These are phyloP conservation scores for Panus rudis DNA, from an alignment of 768 basidiomycete genomes.

Conservation along the genomic window DNA sequence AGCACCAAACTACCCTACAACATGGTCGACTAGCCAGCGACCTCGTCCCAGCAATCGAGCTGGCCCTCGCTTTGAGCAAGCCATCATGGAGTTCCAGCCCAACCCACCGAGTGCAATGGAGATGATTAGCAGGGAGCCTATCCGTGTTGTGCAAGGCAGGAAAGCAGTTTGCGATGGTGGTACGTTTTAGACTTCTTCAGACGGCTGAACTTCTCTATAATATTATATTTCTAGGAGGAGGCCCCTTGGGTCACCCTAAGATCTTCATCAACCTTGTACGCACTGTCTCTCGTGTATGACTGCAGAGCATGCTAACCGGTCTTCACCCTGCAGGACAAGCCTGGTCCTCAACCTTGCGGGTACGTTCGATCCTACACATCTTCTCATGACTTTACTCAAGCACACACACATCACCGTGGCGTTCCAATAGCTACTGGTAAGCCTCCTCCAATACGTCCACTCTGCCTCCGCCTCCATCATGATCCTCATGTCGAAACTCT, in stretches of 20 bases:
- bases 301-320: background rate
- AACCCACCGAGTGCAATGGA: conserved; percentile 88
- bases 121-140: conserved; percentile 79
- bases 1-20: conserved; percentile 73
- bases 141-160: conserved; percentile 72
- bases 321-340: conserved; percentile 59
- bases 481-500: conserved; percentile 1
- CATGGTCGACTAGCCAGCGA: conserved; percentile 83
- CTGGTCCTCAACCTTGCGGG: conserved; percentile 85
- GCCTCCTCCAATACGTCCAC: conserved; percentile 7
- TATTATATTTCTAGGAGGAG: conserved; percentile 55
- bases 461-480: background rate
- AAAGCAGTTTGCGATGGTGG: conserved; percentile 95
- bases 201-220: no score
- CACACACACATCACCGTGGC: conserved; percentile 6
- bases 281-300: conserved; percentile 8
- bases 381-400: background rate
- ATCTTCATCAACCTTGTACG: conserved; percentile 92
- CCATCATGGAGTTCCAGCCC: conserved; percentile 80
- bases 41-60: conserved; percentile 53
- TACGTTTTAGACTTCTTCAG: no score
- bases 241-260: conserved; percentile 93
- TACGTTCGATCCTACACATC: conserved; percentile 37
- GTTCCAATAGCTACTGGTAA: conserved; percentile 27
- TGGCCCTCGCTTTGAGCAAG: conserved; percentile 90